Percentiles rank a stretch among this genome's conserved stretches.
Evolutionary conservation across 129 eudicot species (phyloP).

Genomic region (Helianthus annuus): HanXRQr2.0-SUNRISE NC_035449.2:151097245-151097744

Average conservation of each 20-base stretch:
- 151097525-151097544: background rate
- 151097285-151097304: background rate
- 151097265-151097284: slow-evolving; percentile 16
- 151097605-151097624: no score
- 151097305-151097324: no score
- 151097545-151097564: background rate
- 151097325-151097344: background rate
- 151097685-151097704: no score
- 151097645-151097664: no score
- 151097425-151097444: slow-evolving; percentile 1
- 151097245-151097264: background rate
- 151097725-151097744: no score
- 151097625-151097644: no score
- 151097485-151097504: background rate
- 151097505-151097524: background rate
- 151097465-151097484: background rate
- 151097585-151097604: no score
- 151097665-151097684: no score
- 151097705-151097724: no score
- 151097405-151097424: background rate
- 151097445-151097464: background rate
- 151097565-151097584: no score
- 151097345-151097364: background rate
- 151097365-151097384: background rate
- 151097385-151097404: background rate